Base-by-base conservation (phyloP, 257 asterid species). In the Solanum gandarillasii region DNA sequence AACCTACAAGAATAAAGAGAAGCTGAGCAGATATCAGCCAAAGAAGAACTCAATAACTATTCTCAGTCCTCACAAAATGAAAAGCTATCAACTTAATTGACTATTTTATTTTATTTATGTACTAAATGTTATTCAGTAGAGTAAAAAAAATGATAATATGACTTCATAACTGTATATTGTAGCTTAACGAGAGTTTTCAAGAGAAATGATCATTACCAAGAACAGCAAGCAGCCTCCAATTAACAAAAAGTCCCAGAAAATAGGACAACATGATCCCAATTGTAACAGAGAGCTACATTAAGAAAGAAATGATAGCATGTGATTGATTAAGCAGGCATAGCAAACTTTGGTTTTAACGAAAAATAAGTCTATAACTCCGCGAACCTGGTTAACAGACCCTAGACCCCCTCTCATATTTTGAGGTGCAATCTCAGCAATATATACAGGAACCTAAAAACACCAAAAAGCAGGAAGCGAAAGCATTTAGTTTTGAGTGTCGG, bases 391-490 rank as follows among this genome's bases (percentile, higher is more conserved):
- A 79, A 96, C 98, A 6, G 99, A 95, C 55, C 98, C 98, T 75
- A 96, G 87, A 31, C 90, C 91, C 75, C 99, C 99, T 92, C 99
- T 94, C 89, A 96, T 60, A 87, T 94, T 95, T 73, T 94, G 94
- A 1, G 98, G 98, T 21, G 99, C 98, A 88, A 96, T 94, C 92
- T 95, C 99, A 20, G 99, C 99, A 83, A 96, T 96, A 86, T 95
- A 96, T 58, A 96, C 98, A 70, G 98, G 99, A 76, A 96, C 99
- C 98, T 95, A 90, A 25, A 34, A 74, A 41, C 52, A 83, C n/a
- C 39, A 46, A 81, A 41, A 81, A 29, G 41, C 10, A 16, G 38
- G 25, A 79, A 79, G 84, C 65, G 3, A 16, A 79, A 43, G 27
- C 27, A 46, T 78, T 27, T 27, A 46, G 36, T 27, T 81, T 81